Evolutionary conservation across 495 filamentous ascomycete genomes (phyloP).

Genomic region (Gamarada debralockiae): DNA sequence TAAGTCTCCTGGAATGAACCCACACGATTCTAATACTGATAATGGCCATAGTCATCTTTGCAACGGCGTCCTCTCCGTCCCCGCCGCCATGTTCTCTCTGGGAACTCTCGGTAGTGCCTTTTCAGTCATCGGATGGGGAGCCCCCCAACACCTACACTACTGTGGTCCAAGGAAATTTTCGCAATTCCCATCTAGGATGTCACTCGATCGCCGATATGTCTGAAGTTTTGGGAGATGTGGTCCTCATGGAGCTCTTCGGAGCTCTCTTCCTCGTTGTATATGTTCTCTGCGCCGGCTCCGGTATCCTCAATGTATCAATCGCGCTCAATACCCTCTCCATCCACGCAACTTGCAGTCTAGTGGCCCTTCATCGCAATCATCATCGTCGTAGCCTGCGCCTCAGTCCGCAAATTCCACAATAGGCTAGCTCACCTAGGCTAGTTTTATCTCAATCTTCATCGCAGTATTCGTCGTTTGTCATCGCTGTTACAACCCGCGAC

Average conservation of each 20-base stretch:
- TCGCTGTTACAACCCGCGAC: constrained; percentile 39
- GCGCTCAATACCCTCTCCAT: constrained; percentile 46
- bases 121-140: constrained; percentile 38
- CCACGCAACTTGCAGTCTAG: constrained; percentile 45
- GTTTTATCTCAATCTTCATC: constrained; percentile 39
- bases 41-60: constrained; percentile 38
- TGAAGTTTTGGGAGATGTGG: constrained; percentile 28
- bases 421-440: constrained; percentile 43
- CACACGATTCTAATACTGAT: background rate
- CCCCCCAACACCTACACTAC: constrained; percentile 35
- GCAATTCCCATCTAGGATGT: constrained; percentile 36
- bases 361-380: constrained; percentile 34
- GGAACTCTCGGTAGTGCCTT: constrained; percentile 38
- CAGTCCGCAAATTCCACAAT: constrained; percentile 45
- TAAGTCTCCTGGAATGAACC: background rate
- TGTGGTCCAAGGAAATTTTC: constrained; percentile 33
- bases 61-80: constrained; percentile 37
- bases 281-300: constrained; percentile 42
- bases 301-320: constrained; percentile 46
- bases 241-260: constrained; percentile 33
- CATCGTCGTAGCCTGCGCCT: constrained; percentile 37
- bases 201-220: constrained; percentile 37
- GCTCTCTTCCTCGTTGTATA: constrained; percentile 43
- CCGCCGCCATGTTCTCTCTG: constrained; percentile 35
- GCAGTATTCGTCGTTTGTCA: constrained; percentile 47